Evolutionary conservation across 305 asterid species (phyloP).

Genomic region (Fraxinus nigra): DNA sequence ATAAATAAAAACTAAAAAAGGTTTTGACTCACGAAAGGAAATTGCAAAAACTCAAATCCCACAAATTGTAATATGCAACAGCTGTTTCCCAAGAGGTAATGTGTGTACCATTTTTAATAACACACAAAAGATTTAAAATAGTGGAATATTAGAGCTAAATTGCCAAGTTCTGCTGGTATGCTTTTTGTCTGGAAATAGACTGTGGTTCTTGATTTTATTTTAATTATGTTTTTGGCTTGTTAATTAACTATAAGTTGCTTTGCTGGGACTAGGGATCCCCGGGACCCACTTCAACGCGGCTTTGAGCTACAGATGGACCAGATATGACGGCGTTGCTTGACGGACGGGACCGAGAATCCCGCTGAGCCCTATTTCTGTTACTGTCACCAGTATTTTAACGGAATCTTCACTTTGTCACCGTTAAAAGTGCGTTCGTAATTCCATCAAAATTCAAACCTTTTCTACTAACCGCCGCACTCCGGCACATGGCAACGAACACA

Average conservation of each 20-base stretch:
- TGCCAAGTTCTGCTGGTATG: background rate
- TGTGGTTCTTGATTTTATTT: background rate
- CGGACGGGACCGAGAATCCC: background rate
- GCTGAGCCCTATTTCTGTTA: background rate
- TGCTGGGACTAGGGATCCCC: slow-evolving; percentile 14
- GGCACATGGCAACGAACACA: slow-evolving; percentile 50
- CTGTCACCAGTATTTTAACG: slow-evolving; percentile 9
- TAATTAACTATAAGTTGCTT: background rate
- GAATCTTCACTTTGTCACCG: slow-evolving; percentile 16
- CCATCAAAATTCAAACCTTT: slow-evolving; percentile 8
- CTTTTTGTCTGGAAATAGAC: background rate
- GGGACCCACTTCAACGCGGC: slow-evolving; percentile 39
- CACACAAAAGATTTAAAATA: background rate
- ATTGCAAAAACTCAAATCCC: slow-evolving; percentile 28
- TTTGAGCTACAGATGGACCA: slow-evolving; percentile 16
- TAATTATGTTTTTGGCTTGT: background rate
- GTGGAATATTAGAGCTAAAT: slow-evolving; percentile 10
- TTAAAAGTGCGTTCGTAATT: slow-evolving; percentile 17
- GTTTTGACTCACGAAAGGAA: slow-evolving; percentile 45
- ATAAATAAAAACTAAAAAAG: slow-evolving; percentile 8
- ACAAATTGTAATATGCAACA: slow-evolving; percentile 31
- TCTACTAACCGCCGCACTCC: slow-evolving; percentile 38
- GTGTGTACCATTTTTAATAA: slow-evolving; percentile 25
- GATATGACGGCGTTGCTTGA: slow-evolving; percentile 1
- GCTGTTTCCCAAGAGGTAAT: slow-evolving; percentile 42